Base-by-base conservation (phyloP, 352 stramenopile species). In the Globisporangium alternatum region DNA sequence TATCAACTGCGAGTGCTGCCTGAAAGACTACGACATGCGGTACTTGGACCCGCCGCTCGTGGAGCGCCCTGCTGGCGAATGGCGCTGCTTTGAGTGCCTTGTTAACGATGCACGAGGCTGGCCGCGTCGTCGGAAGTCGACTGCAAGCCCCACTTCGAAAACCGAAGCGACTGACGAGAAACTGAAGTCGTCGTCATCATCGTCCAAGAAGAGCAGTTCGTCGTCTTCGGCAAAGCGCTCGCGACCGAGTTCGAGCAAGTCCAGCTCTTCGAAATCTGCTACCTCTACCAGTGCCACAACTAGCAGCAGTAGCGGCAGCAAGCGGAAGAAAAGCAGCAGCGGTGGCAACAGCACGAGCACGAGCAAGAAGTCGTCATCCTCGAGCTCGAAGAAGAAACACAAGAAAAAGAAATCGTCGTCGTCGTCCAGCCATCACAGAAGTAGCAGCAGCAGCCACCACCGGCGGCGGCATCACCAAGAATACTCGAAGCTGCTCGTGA, bases 21-120 rank as follows among this genome's bases (percentile, higher is more conserved):
- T 83, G 45, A 90, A 91, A 44, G 77, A 75, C 21, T 94, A 96
- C 48, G 87, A 96, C 69, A 90, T 91, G 70, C 78, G 85, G 44
- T 92, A 94, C 61, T 47, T 96, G 33, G 87, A 96, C 28, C 87
- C 87, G 62, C 87, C 87, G 2, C 74, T 96, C 15, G 75, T 86
- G 10, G 79, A 92, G 51, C 86, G 81, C 22, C 87, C 87, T 2
- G 67, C 69, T 19, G 87, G 86, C 44, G 87, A 94, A 45, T 96
- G 88, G 88, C 75, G 83, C 22, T 96, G 88, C 65, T 95, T 96
- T 64, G 88, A 96, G 60, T 96, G 88, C 51, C 78, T 96, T 8
- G 88, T 96, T 22, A 96, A 96, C 55, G 86, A 94, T 66, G 84
- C 83, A 49, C 76, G 86, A 3, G 88, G 88, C 0, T 96, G 88